Base-by-base conservation (phyloP, 1,284 basidiomycete species). In the Melampsora americana region DNA sequence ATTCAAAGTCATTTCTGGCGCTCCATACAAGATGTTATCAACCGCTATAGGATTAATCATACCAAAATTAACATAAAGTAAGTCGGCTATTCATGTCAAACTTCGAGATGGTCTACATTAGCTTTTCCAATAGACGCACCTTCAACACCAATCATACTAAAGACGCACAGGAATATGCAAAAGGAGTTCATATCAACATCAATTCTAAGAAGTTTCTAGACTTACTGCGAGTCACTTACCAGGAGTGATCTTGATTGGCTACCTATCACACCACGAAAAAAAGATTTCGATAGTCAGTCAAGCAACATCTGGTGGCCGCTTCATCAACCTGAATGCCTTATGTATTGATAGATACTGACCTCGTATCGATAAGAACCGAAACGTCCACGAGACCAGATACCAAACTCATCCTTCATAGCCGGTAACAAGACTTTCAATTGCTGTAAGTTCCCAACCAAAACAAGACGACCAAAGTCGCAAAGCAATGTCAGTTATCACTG, bases 331-430 rank as follows among this genome's bases (percentile, higher is more conserved):
- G 11, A 42, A 42, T 12, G 6, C 11, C 11, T 11, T 9, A 7
- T 1, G 11, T 42, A 42, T 6, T 11, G 11, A 42, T 6, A 11
- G 39, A 59, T 81, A 30, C 81, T 81, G 18, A 82, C 82, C 80
- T 84, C 83, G 80, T 85, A 86, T 80, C 85, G 85, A 85, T 86
- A 86, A 61, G 84, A 84, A n/a, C 86, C 86, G 79, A 86, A 86
- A 66, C 86, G 82, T 50, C 86, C 86, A 68, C 86, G 83, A 23
- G 83, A 84, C 80, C 83, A 83, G 71, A 86, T 85, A 67, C 81
- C 81, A 80, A 80, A 84, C 66, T 82, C 81, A 70, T 85, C 83
- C 77, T 82, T 80, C 48, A 86, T 80, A 28, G 80, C 81, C 1
- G 86, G 86, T 44, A 86, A 82, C 62, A 73, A 18, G 6, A 42